A percentile compares a stretch with the other conserved stretches of the same genome.
Evolutionary conservation across 495 filamentous ascomycete species (phyloP).

Genomic region (Pyrenopolyporus hunteri): DNA sequence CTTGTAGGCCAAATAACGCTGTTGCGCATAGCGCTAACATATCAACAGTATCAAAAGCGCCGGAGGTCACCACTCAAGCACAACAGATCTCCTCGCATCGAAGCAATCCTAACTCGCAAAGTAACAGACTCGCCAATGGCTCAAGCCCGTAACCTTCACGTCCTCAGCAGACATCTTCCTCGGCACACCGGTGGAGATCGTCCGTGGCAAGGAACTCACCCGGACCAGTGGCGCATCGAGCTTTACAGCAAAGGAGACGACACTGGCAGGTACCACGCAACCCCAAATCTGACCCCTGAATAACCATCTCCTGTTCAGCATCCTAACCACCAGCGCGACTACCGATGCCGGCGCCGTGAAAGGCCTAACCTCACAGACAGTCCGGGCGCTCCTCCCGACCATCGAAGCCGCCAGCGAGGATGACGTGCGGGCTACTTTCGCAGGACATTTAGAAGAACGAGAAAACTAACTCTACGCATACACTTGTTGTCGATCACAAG

Average conservation of each 20-base stretch:
- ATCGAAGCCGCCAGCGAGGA: conserved; percentile 51
- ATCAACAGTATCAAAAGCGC: conserved; percentile 35
- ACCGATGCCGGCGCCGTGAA: conserved; percentile 39
- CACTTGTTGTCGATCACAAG: conserved; percentile 34
- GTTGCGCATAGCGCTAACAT: neutral
- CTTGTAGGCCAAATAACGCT: too few species aligned
- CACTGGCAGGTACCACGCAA: conserved; percentile 52
- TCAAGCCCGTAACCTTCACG: conserved; percentile 58
- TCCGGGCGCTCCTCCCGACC: conserved; percentile 37
- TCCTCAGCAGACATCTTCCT: conserved; percentile 48
- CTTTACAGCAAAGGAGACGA: conserved; percentile 63
- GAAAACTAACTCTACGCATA: conserved; percentile 48
- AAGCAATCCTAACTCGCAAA: conserved; percentile 55
- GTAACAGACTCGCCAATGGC: conserved; percentile 58
- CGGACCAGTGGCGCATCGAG: conserved; percentile 46
- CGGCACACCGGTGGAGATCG: conserved; percentile 65
- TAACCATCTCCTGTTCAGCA: conserved; percentile 58
- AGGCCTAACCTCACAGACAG: conserved; percentile 33
- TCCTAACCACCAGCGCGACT: conserved; percentile 48
- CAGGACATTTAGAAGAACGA: conserved; percentile 47
- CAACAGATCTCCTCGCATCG: conserved; percentile 54
- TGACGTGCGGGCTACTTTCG: conserved; percentile 46
- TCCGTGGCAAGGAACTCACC: conserved; percentile 36
- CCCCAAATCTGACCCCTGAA: conserved; percentile 58
- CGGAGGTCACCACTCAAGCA: conserved; percentile 57